Base-by-base conservation (phyloP, 2,329 filamentous ascomycete species). In the Pseudogymnoascus sp. region DNA sequence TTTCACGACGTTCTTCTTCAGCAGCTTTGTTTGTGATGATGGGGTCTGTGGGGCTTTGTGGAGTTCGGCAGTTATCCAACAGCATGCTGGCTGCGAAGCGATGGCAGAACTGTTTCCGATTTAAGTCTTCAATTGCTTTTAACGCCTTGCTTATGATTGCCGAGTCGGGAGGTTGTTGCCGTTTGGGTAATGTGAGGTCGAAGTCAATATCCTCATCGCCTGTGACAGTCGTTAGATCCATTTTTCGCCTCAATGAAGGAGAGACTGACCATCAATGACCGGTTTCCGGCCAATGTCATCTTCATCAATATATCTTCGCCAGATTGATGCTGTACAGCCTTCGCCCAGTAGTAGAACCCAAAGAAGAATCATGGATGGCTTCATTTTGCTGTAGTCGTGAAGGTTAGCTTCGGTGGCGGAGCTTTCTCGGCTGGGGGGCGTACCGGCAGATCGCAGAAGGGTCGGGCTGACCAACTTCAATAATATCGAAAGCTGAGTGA, bases 1-100 rank as follows among this genome's bases (percentile, higher is more conserved):
- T 73, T 63, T 80, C 80, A 43, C 81, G 72, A 1, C 69, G 67
- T 61, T 71, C 60, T 68, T 73, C 71, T 19, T 71, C 54, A 60
- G 73, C 69, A 62, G 72, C 69, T 3, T 69, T 70, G 21, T 68
- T 69, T 19, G 71, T 60, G 62, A 71, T 69, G 60, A 66, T 68
- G 31, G 71, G 64, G 31, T 72, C 65, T 45, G 16, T 11, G 5
- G 41, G 6, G 4, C 25, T 28, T 34, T 74, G 69, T 11, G 74
- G 64, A 23, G 68, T 67, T 64, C 69, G 67, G 64, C 73, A 75
- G 41, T 72, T 73, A 60, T 74, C 71, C 67, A 75, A 69, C 6
- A 75, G 69, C 13, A 75, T 66, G 19, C 71, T 70, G 43, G 72
- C 73, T 16, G 73, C 73, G 10, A 72, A 51, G 14, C 73, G 71